A percentile compares a stretch with the other conserved stretches of the same genome.
These are phyloP conservation scores for Chiua virens DNA, from an alignment of 768 basidiomycete species.

Conservation along the genomic window DNA sequence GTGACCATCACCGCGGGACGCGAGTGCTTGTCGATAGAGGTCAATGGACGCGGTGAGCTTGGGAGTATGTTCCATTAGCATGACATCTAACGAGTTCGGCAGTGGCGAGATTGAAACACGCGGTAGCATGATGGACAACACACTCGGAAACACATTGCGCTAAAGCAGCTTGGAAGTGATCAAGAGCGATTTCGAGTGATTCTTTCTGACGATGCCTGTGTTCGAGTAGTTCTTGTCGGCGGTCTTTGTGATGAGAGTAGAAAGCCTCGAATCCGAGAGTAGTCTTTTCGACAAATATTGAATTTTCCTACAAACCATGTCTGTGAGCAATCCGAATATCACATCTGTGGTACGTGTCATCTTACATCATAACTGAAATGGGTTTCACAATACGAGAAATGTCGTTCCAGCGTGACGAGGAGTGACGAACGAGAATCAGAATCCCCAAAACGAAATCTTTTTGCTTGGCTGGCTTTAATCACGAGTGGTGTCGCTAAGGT, in stretches of 20 bases:
- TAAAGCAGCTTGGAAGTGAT: background rate
- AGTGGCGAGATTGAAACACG: slow-evolving; percentile 9
- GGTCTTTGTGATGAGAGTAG: background rate
- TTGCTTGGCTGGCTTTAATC: too few species aligned
- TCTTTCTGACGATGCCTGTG: too few species aligned
- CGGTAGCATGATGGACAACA: background rate
- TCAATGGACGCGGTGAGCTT: background rate
- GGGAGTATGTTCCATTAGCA: background rate
- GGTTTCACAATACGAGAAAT: too few species aligned
- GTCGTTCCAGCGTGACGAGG: too few species aligned
- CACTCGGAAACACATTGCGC: background rate
- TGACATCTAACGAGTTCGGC: background rate
- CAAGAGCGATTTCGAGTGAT: too few species aligned
- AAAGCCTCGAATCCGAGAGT: slow-evolving; percentile 3
- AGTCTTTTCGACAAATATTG: background rate
- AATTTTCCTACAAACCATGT: too few species aligned
- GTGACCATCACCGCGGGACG: slow-evolving; percentile 1
- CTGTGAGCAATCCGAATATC: too few species aligned
- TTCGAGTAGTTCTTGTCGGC: background rate
- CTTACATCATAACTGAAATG: too few species aligned
- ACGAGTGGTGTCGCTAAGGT: too few species aligned
- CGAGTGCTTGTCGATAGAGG: slow-evolving; percentile 8
- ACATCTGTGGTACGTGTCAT: too few species aligned
- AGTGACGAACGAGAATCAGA: too few species aligned
- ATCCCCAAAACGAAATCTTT: too few species aligned